Base-by-base conservation (phyloP, 73 alveolate genomes). In the Paramecium pentaurelia region DNA sequence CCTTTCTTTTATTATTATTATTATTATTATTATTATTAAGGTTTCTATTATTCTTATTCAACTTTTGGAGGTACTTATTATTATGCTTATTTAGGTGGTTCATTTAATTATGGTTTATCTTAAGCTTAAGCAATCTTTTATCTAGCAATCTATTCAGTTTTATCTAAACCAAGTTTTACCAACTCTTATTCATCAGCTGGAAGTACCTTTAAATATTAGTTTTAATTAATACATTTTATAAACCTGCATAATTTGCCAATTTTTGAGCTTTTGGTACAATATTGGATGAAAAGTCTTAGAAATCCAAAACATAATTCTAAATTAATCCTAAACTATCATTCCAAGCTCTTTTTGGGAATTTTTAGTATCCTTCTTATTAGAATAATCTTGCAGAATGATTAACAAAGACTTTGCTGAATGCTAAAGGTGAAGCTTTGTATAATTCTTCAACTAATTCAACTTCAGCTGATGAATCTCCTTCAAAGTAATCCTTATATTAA, bases 191-290 rank as follows among this genome's bases (percentile, higher is more conserved):
- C 91, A 8, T 80, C 91, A 11, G 58, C 77, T 4, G 91, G 91
- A 22, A 80, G 75, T 3, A 80, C 71, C 91, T 80, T 25, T 14
- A 0, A 22, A 14, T 44, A 80, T 80, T 4, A 18, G 3, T 18
- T 7, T 6, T 25, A 0, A 7, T 44, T 20, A 25, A 38, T 80
- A 80, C 91, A 42, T 80, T 27, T 94, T 97, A 89, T 97, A 98
- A 92, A 93, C 97, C 59, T 99, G 97, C 96, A 97, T 97, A 59
- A 99, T 97, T 93, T 92, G 96, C 93, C 98, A 98, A 92, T 89
- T 89, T 83, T 25, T 71, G 18, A 14, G 92, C 94, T 89, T 73
- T 45, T 11, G 94, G 94, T 42, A 49, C 64, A 71, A 89, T 89
- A 44, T 71, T 47, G 8, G 90, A 68, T 44, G 77, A 84, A 49